These are phyloP conservation scores for Suillus lakei DNA, from an alignment of 768 basidiomycete species.

Conservation along the genomic window DNA sequence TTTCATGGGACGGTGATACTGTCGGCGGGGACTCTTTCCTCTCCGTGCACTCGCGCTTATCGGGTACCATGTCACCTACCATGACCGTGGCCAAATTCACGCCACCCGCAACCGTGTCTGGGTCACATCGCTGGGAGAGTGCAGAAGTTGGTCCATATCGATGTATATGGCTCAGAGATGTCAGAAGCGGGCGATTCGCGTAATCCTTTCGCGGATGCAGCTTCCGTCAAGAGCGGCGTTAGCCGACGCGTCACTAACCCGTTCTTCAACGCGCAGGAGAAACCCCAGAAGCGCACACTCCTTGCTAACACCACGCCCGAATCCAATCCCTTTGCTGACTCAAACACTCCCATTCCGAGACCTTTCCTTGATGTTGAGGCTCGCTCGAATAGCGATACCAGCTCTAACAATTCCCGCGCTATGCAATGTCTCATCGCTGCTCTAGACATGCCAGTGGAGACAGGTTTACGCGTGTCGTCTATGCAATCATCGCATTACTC, in stretches of 20 bases:
- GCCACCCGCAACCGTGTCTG: conserved; percentile 55
- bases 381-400: conserved; percentile 18
- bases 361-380: conserved; percentile 35
- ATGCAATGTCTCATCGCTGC: conserved; percentile 71
- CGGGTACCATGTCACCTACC: conserved; percentile 55
- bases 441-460: conserved; percentile 54
- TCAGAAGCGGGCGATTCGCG: conserved; percentile 16
- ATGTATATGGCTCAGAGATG: conserved; percentile 23
- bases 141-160: conserved; percentile 62
- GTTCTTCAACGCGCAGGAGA: conserved; percentile 47
- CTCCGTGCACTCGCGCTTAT: conserved; percentile 46
- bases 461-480: conserved; percentile 59
- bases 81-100: conserved; percentile 62
- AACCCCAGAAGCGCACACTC: conserved; percentile 25
- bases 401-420: conserved; percentile 54
- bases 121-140: conserved; percentile 69
- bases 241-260: conserved; percentile 37
- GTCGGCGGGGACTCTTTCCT: conserved; percentile 53
- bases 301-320: conserved; percentile 16
- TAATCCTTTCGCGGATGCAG: conserved; percentile 33
- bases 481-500: conserved; percentile 57
- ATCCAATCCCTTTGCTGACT: conserved; percentile 51
- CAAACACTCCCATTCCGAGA: conserved; percentile 21
- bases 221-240: conserved; percentile 17
- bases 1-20: conserved; percentile 60